phyloP scores from a whole-genome alignment of 805 yeast genomes.

The Starmerella floricola region DNA sequence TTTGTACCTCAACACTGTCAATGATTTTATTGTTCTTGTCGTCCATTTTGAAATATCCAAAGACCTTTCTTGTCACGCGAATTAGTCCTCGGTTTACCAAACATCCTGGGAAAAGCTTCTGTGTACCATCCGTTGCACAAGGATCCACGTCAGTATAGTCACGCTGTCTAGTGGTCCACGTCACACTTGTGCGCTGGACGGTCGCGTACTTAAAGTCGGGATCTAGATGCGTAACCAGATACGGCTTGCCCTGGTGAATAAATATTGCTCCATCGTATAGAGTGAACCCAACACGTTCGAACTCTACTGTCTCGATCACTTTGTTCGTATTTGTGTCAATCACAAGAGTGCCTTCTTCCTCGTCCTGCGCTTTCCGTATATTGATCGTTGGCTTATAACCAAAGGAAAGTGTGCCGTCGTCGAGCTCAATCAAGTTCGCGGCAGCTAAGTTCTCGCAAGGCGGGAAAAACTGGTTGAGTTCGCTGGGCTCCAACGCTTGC shows the following conservation, averaged over 20 bases:
- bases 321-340: constrained; percentile 71
- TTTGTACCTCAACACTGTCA: constrained; percentile 84
- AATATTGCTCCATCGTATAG: constrained; percentile 87
- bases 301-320: constrained; percentile 81
- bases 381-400: constrained; percentile 60
- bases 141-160: constrained; percentile 94
- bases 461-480: constrained; percentile 44
- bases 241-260: constrained; percentile 86
- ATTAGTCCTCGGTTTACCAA: constrained; percentile 56
- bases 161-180: constrained; percentile 85
- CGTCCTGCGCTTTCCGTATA: constrained; percentile 73
- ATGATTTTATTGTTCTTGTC: constrained; percentile 62
- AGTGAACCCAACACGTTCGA: constrained; percentile 78
- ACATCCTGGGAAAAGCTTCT: constrained; percentile 17
- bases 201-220: constrained; percentile 68
- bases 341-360: constrained; percentile 67
- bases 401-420: constrained; percentile 49
- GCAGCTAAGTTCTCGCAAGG: constrained; percentile 11
- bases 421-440: constrained; percentile 17
- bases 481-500: constrained; percentile 47
- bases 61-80: constrained; percentile 60
- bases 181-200: constrained; percentile 80
- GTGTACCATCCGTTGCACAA: not conserved
- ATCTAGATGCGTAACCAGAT: constrained; percentile 73
- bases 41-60: constrained; percentile 86